Percentiles rank a stretch among this genome's conserved stretches.
Conservation (phyloP, 257 asterid genomes). For the Ajuga chamaepitys region DNA sequence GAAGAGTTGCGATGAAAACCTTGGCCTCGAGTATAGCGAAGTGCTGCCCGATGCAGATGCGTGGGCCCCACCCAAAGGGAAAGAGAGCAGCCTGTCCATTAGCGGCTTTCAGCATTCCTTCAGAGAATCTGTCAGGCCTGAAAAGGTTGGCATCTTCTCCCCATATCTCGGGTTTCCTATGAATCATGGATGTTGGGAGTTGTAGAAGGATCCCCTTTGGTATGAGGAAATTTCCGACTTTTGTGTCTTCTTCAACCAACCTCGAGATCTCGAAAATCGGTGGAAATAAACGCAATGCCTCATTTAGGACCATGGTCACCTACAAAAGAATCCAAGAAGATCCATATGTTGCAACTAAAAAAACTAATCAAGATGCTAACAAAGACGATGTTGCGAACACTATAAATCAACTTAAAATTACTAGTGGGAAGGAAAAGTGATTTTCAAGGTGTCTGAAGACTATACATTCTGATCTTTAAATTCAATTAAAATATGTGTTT, state of each 20-base stretch:
- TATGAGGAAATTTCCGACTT: constrained; percentile 22
- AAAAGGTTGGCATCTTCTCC: constrained; percentile 33
- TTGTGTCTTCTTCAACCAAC: constrained; percentile 26
- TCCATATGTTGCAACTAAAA: too few species aligned
- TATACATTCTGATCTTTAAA: too few species aligned
- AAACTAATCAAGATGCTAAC: too few species aligned
- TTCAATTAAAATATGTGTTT: too few species aligned
- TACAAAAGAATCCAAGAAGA: too few species aligned
- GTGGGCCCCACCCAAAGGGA: constrained; percentile 42
- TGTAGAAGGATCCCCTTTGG: constrained; percentile 23
- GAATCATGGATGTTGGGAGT: constrained; percentile 25
- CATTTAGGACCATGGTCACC: constrained; percentile 29
- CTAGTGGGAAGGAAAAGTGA: too few species aligned
- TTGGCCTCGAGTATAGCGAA: constrained; percentile 30
- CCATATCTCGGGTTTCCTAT: constrained; percentile 29
- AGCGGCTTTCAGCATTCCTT: constrained; percentile 28
- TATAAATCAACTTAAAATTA: too few species aligned
- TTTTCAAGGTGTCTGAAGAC: too few species aligned
- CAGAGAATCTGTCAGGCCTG: constrained; percentile 32
- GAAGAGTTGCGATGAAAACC: constrained; percentile 25
- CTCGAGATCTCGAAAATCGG: constrained; percentile 22
- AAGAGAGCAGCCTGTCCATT: constrained; percentile 29
- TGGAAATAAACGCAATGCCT: constrained; percentile 26
- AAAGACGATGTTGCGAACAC: too few species aligned
- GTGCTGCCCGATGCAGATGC: constrained; percentile 38